phyloP scores from a whole-genome alignment of 176 grass and related monocot genomes.

The Cenchrus purpureus region DNA sequence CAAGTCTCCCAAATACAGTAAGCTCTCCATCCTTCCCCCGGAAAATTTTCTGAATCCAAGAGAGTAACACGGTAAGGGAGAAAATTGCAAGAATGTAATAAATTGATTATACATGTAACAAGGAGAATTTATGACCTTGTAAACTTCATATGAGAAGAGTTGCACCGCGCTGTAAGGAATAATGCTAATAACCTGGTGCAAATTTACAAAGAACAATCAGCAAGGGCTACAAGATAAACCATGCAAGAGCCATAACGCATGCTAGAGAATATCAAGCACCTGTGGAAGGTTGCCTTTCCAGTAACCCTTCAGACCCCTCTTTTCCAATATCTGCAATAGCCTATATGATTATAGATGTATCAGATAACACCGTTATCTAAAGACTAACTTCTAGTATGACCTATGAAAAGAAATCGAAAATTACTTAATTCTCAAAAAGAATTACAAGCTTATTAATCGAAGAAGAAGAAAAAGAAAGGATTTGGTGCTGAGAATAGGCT shows the following conservation, averaged over 20 bases:
- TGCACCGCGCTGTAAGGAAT: conserved; percentile 91
- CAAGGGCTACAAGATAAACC: conserved; percentile 14
- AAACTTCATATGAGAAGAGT: conserved; percentile 98
- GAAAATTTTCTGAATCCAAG: conserved; percentile 74
- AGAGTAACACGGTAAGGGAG: conserved; percentile 20
- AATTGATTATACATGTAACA: neutral
- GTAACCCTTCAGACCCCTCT: conserved; percentile 84
- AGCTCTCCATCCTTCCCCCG: conserved; percentile 87
- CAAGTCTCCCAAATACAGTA: conserved; percentile 86
- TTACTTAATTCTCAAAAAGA: neutral
- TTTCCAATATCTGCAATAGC: conserved; percentile 83
- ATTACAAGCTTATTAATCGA: neutral
- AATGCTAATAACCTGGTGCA: conserved; percentile 84
- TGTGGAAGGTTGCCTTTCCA: conserved; percentile 99
- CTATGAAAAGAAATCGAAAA: neutral
- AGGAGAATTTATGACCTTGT: conserved; percentile 67
- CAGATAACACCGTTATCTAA: conserved; percentile 18
- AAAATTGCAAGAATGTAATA: neutral
- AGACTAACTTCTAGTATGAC: neutral
- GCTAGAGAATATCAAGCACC: conserved; percentile 48
- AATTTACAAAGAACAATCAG: conserved; percentile 51
- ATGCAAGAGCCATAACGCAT: conserved; percentile 11
- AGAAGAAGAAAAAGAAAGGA: neutral
- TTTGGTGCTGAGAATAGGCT: neutral
- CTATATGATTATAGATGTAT: conserved; percentile 42